These are phyloP conservation scores for Ensete ventricosum DNA, from an alignment of 176 grass and related monocot genomes.

Conservation along the genomic window DNA sequence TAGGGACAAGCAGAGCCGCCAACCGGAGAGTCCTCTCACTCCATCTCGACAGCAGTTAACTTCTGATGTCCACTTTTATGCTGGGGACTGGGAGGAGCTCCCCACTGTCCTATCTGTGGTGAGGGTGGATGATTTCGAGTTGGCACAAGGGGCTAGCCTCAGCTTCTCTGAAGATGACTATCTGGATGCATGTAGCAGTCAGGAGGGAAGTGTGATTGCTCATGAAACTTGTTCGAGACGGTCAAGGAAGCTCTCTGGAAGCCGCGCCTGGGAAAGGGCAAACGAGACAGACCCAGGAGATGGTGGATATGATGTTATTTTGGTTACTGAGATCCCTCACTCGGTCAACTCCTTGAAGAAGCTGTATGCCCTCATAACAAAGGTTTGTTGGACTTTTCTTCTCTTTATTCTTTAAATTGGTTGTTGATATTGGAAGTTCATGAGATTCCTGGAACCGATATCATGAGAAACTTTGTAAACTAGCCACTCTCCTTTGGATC, in stretches of 20 bases:
- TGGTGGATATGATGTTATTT: conserved; percentile 71
- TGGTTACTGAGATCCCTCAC: conserved; percentile 57
- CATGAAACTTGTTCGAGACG: conserved; percentile 37
- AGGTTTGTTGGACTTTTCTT: conserved; percentile 32
- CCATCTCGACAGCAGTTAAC: conserved; percentile 51
- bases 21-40: conserved; percentile 64
- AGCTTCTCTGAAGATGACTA: conserved; percentile 65
- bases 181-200: conserved; percentile 48
- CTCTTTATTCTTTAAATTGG: neutral
- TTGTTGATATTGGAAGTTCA: neutral
- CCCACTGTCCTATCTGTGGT: conserved; percentile 52
- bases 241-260: conserved; percentile 66
- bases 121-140: conserved; percentile 39
- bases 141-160: conserved; percentile 28
- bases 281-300: conserved; percentile 41
- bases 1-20: conserved; percentile 38
- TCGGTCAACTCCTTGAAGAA: conserved; percentile 40
- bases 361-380: conserved; percentile 52
- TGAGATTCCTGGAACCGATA: neutral
- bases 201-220: conserved; percentile 48
- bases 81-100: conserved; percentile 70
- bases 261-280: conserved; percentile 72
- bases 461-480: neutral
- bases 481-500: neutral
- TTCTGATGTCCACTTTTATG: conserved; percentile 57